Conservation (phyloP, 768 basidiomycete genomes). For the Hemileccinum rubropunctum region DNA sequence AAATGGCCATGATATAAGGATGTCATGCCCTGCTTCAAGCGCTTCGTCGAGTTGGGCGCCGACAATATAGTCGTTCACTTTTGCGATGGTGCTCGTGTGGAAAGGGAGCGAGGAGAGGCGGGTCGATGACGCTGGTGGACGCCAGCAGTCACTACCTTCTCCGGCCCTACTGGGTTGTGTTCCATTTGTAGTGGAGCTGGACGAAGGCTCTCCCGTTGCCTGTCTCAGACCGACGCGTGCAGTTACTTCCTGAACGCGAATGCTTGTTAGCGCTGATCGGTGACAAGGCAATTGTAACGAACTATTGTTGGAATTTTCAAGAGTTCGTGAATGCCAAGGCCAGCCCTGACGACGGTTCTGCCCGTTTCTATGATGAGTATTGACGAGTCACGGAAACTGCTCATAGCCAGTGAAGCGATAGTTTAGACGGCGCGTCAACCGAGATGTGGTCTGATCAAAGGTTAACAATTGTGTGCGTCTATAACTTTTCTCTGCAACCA, state of each 20-base stretch:
- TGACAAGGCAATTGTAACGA: constrained; percentile 29
- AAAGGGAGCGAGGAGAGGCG: constrained; percentile 49
- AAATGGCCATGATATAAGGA: constrained; percentile 82
- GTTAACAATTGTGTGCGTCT: not conserved
- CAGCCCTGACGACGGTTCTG: constrained; percentile 67
- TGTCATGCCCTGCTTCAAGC: constrained; percentile 65
- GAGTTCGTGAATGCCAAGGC: constrained; percentile 78
- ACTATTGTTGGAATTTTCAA: constrained; percentile 76
- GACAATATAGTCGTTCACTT: constrained; percentile 79
- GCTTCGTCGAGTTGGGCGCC: constrained; percentile 81
- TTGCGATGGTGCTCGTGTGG: constrained; percentile 40
- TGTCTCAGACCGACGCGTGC: constrained; percentile 78
- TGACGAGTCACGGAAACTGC: constrained; percentile 79
- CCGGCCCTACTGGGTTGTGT: constrained; percentile 18
- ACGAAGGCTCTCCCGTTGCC: constrained; percentile 30
- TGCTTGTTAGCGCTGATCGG: constrained; percentile 2
- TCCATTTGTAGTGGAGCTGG: constrained; percentile 18
- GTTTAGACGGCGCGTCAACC: not conserved
- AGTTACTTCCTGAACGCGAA: constrained; percentile 58
- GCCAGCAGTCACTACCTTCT: constrained; percentile 24
- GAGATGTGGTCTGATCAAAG: not conserved
- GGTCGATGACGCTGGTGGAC: constrained; percentile 42
- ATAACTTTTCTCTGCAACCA: not conserved
- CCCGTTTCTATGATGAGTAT: constrained; percentile 81
- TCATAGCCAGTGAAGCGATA: constrained; percentile 28